phyloP scores from a whole-genome alignment of 192 early-diverging fungal species.

The Chytriomyces confervae region DNA sequence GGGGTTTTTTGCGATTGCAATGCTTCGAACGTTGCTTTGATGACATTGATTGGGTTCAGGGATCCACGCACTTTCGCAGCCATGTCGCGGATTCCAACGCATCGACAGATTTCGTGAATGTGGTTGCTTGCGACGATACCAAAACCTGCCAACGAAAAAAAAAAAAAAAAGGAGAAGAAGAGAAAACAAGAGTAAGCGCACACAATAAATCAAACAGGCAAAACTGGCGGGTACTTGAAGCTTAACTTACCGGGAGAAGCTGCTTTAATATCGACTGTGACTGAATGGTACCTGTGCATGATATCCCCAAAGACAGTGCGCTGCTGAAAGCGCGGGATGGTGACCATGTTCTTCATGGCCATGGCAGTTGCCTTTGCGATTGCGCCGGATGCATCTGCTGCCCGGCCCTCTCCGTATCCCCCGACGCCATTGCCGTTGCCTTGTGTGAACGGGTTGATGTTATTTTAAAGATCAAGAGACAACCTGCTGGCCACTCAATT shows the following conservation, averaged over 20 bases:
- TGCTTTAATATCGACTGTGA: slow-evolving; percentile 76
- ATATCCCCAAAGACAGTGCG: slow-evolving; percentile 91
- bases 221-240: not conserved
- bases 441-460: not conserved
- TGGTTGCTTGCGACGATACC: slow-evolving; percentile 91
- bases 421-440: slow-evolving; percentile 88
- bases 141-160: slow-evolving; percentile 70
- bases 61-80: slow-evolving; percentile 89
- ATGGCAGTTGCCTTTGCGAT: slow-evolving; percentile 84
- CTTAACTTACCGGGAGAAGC: slow-evolving; percentile 80
- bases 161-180: slow-evolving; percentile 23
- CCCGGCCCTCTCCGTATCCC: slow-evolving; percentile 90
- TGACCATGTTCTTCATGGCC: slow-evolving; percentile 87
- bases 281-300: slow-evolving; percentile 88
- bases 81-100: slow-evolving; percentile 91
- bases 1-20: slow-evolving; percentile 78
- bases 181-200: not conserved
- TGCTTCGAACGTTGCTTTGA: slow-evolving; percentile 96
- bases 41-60: slow-evolving; percentile 97
- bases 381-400: slow-evolving; percentile 76
- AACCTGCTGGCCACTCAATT: not conserved
- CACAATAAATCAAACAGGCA: not conserved
- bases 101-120: slow-evolving; percentile 94
- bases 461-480: not conserved
- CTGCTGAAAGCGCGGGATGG: slow-evolving; percentile 88